Percentiles rank a stretch among this genome's conserved stretches.
phyloP scores from a whole-genome alignment of 225 moss, liverwort and hornwort genomes.

The Bryoerythrophyllum caledonicum region DNA sequence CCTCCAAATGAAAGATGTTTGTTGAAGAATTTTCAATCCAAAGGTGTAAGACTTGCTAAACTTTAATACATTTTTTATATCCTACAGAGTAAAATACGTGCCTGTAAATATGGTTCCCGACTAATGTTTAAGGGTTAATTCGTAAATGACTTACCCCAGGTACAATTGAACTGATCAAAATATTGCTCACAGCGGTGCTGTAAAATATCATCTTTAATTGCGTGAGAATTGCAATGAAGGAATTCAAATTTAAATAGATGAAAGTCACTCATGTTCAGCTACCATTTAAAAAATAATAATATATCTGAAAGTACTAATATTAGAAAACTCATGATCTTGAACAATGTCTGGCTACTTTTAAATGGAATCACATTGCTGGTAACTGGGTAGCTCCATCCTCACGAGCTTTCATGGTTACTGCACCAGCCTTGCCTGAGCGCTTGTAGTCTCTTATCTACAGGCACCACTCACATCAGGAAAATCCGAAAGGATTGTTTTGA shows the following conservation, averaged over 20 bases:
- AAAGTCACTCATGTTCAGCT: neutral
- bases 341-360: neutral
- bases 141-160: no score
- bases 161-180: neutral
- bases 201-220: neutral
- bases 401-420: constrained; percentile 44
- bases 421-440: constrained; percentile 78
- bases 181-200: neutral
- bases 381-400: constrained; percentile 30
- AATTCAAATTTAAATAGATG: neutral
- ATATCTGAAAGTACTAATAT: neutral
- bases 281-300: neutral
- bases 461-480: no score
- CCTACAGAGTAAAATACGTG: no score
- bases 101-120: no score
- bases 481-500: no score
- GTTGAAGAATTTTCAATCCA: no score
- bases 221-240: neutral
- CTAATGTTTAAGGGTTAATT: no score
- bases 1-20: no score
- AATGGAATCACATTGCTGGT: constrained; percentile 25
- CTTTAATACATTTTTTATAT: no score
- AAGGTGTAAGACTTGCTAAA: no score
- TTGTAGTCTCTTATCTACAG: constrained; percentile 94
- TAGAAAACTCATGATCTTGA: constrained; percentile 1